Conservation (phyloP, 768 basidiomycete species). For the Neoboletus brunneissimus region DNA sequence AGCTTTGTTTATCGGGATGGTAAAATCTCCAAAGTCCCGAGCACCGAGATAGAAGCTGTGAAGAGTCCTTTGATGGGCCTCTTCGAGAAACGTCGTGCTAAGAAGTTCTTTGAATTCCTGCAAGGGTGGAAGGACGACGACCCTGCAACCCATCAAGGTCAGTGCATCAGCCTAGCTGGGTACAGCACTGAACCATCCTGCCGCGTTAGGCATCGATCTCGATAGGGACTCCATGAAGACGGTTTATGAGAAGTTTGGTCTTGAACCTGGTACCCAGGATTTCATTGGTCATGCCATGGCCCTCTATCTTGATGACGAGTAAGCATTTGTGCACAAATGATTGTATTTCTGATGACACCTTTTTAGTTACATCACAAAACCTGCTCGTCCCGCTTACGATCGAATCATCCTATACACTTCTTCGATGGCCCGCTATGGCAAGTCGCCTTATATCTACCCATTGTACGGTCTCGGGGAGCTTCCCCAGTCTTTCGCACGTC, state of each 20-base stretch:
- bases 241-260: conserved; percentile 95
- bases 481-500: conserved; percentile 96
- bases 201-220: conserved; percentile 68
- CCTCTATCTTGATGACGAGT: conserved; percentile 97
- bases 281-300: conserved; percentile 99
- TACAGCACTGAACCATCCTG: conserved; percentile 1
- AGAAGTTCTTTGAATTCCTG: conserved; percentile 97
- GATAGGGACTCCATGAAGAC: conserved; percentile 91
- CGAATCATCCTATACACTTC: conserved; percentile 97
- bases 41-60: conserved; percentile 96
- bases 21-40: conserved; percentile 95
- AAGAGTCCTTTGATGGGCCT: conserved; percentile 96
- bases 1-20: conserved; percentile 98
- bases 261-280: conserved; percentile 97
- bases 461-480: conserved; percentile 98
- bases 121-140: conserved; percentile 96
- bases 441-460: conserved; percentile 99
- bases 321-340: conserved; percentile 29
- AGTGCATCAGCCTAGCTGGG: conserved; percentile 11
- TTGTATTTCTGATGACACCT: conserved; percentile 9
- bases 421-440: conserved; percentile 98
- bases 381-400: conserved; percentile 87
- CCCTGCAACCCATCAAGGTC: conserved; percentile 94
- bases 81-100: conserved; percentile 96
- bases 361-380: conserved; percentile 84